These are phyloP conservation scores for Petasospora fabianii DNA, from an alignment of 1,139 yeast genomes.

Conservation along the genomic window DNA sequence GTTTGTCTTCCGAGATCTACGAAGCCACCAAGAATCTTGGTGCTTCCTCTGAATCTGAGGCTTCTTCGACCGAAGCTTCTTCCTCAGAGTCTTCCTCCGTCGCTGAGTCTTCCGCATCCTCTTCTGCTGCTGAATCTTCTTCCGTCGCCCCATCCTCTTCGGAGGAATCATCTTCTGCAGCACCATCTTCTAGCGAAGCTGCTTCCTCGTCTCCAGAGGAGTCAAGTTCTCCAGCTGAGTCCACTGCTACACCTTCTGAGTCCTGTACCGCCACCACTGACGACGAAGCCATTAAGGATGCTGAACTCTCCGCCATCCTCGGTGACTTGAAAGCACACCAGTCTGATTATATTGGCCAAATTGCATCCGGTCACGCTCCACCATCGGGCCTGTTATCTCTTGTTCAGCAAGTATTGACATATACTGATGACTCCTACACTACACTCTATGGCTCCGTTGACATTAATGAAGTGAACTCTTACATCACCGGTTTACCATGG, in stretches of 20 bases:
- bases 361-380: constrained; percentile 21
- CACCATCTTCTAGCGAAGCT: background rate
- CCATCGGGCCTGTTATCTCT: constrained; percentile 33
- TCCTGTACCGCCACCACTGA: background rate
- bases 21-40: background rate
- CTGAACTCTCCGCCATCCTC: constrained; percentile 7
- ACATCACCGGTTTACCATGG: constrained; percentile 41
- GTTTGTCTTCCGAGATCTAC: constrained; percentile 23
- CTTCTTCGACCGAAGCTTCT: background rate
- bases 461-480: constrained; percentile 28
- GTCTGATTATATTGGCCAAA: constrained; percentile 29
- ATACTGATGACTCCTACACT: constrained; percentile 16
- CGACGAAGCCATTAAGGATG: constrained; percentile 1
- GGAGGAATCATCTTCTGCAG: background rate
- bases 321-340: constrained; percentile 29
- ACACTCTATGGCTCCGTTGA: constrained; percentile 30
- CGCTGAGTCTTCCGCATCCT: background rate
- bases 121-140: background rate
- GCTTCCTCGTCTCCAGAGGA: background rate
- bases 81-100: background rate
- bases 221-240: background rate
- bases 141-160: background rate
- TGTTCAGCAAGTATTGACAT: constrained; percentile 27
- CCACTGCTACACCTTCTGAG: background rate
- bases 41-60: background rate